These are phyloP conservation scores for Thermochaetoides thermophila DNA, from an alignment of 495 filamentous ascomycete genomes.

Conservation along the genomic window DNA sequence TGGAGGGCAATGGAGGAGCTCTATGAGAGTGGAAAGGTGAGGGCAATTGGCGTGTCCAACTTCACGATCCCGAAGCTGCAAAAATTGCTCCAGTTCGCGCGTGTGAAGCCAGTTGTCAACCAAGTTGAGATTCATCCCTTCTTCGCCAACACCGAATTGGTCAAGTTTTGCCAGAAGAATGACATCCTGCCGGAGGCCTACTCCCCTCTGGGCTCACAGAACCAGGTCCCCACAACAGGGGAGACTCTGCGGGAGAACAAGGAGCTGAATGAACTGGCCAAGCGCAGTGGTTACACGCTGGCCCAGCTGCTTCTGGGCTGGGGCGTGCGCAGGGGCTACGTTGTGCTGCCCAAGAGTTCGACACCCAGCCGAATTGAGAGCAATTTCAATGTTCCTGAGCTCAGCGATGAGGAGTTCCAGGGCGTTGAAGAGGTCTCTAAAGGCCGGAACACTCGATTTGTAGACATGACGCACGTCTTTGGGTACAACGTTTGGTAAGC, in stretches of 20 bases:
- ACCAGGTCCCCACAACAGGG: conserved; percentile 37
- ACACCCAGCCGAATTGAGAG: conserved; percentile 48
- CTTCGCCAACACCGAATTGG: conserved; percentile 37
- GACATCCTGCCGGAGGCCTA: conserved; percentile 53
- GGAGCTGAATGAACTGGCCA: conserved; percentile 25
- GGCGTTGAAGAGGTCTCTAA: conserved; percentile 27
- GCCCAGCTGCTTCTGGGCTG: conserved; percentile 36
- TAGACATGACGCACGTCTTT: conserved; percentile 66
- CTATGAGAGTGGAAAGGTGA: conserved; percentile 21
- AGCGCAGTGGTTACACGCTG: conserved; percentile 24
- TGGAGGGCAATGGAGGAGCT: conserved; percentile 36
- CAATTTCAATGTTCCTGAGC: conserved; percentile 30
- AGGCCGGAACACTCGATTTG: conserved; percentile 48
- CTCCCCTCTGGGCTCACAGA: conserved; percentile 47
- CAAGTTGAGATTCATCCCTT: conserved; percentile 39
- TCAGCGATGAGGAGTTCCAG: conserved; percentile 26
- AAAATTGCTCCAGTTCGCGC: conserved; percentile 26
- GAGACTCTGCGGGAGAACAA: conserved; percentile 28
- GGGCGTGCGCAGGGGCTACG: conserved; percentile 28
- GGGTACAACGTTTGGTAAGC: conserved; percentile 37
- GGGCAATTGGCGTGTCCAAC: conserved; percentile 37
- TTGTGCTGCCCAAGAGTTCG: conserved; percentile 42
- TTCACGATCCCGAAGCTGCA: conserved; percentile 28
- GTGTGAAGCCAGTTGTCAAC: conserved; percentile 32
- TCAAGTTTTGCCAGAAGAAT: conserved; percentile 40